Conservation (phyloP, 2,329 filamentous ascomycete species). For the Sporothrix variecibatus region DNA sequence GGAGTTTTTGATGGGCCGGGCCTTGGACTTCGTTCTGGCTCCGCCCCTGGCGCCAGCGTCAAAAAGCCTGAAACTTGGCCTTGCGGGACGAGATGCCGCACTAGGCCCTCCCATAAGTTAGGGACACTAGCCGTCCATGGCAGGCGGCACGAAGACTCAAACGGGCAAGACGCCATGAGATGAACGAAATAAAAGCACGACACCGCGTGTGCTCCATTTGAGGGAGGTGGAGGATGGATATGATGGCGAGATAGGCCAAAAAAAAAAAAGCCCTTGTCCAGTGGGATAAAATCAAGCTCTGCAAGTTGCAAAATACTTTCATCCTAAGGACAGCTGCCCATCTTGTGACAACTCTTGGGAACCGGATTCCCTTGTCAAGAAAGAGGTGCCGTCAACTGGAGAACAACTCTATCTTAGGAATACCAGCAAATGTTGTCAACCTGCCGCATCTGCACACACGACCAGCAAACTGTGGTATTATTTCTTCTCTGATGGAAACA, state of each 20-base stretch:
- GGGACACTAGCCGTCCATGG: background rate
- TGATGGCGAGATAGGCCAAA: background rate
- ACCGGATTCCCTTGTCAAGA: too few species aligned
- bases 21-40: background rate
- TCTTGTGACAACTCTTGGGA: background rate
- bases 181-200: background rate
- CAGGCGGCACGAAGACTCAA: constrained; percentile 4
- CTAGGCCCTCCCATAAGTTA: background rate
- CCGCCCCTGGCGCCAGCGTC: constrained; percentile 8
- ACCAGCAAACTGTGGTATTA: background rate
- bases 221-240: background rate
- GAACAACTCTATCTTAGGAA: background rate
- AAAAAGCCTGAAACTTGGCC: constrained; percentile 21
- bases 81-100: background rate
- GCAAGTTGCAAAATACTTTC: background rate
- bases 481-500: background rate
- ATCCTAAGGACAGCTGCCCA: background rate
- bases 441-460: background rate
- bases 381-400: background rate
- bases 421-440: background rate
- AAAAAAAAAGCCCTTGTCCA: background rate
- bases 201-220: background rate
- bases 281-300: background rate
- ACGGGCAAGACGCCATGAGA: constrained; percentile 4
- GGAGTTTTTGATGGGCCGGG: background rate